Conservation (phyloP, 257 asterid genomes). For the Solanum bulbocastanum region DNA sequence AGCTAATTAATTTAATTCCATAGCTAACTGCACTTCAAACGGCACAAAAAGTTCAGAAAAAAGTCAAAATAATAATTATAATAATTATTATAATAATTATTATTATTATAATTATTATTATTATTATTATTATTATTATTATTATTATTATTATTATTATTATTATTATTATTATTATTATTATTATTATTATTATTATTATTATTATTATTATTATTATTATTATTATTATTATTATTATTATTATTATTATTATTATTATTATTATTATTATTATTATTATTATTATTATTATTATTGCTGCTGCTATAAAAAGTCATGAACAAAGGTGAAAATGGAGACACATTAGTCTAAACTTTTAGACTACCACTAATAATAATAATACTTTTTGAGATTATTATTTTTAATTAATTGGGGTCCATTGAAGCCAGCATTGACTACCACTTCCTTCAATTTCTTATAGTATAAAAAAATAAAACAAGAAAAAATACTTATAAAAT, state of each 20-base stretch:
- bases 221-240: neutral
- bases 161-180: neutral
- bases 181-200: neutral
- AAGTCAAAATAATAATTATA: neutral
- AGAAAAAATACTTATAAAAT: no score
- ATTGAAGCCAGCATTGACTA: slow-evolving; percentile 35
- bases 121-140: neutral
- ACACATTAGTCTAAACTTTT: neutral
- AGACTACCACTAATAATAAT: no score
- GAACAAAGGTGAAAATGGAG: slow-evolving; percentile 8
- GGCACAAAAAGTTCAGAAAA: slow-evolving; percentile 27
- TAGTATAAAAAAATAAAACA: neutral
- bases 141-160: neutral
- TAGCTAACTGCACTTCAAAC: slow-evolving; percentile 14
- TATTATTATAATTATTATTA: neutral
- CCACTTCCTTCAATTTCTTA: neutral
- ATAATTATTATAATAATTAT: neutral
- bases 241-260: neutral
- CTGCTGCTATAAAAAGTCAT: neutral
- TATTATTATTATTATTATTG: no score
- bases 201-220: neutral
- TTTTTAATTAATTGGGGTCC: slow-evolving; percentile 19
- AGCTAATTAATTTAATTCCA: slow-evolving; percentile 15
- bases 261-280: neutral
- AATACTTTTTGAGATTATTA: neutral